phyloP scores from a whole-genome alignment of 176 grass and related monocot genomes.

The Cenchrus purpureus region DNA sequence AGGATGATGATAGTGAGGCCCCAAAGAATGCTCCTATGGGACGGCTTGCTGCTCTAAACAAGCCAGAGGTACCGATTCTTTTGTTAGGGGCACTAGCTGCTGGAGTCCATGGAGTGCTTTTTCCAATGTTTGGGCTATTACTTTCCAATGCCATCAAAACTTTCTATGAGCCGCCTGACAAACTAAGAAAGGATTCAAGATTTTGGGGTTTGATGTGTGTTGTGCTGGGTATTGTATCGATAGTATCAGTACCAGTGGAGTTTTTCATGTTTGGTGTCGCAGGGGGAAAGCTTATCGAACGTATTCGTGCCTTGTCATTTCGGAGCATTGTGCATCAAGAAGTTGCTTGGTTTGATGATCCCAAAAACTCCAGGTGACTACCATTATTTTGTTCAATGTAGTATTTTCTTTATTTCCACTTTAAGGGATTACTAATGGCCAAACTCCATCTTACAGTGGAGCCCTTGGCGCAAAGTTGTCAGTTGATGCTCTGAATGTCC shows the following conservation, averaged over 20 bases:
- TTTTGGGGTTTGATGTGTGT: slow-evolving; percentile 90
- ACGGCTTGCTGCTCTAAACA: slow-evolving; percentile 72
- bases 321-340: slow-evolving; percentile 73
- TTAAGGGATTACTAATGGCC: slow-evolving; percentile 24
- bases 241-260: slow-evolving; percentile 63
- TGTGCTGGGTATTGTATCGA: slow-evolving; percentile 57
- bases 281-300: slow-evolving; percentile 86
- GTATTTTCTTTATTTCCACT: slow-evolving; percentile 9
- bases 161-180: slow-evolving; percentile 65
- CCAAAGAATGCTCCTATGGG: slow-evolving; percentile 59
- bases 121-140: slow-evolving; percentile 76
- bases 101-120: slow-evolving; percentile 69
- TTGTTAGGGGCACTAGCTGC: slow-evolving; percentile 76
- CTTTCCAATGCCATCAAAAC: slow-evolving; percentile 63
- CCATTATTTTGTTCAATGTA: background rate
- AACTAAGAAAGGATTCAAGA: slow-evolving; percentile 71
- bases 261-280: slow-evolving; percentile 81
- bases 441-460: slow-evolving; percentile 54
- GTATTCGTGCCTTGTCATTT: slow-evolving; percentile 75
- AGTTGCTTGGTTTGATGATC: slow-evolving; percentile 91
- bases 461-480: slow-evolving; percentile 74
- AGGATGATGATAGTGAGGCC: slow-evolving; percentile 33
- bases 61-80: slow-evolving; percentile 78
- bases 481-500: slow-evolving; percentile 81
- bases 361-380: slow-evolving; percentile 77